Percentiles rank a stretch among this genome's conserved stretches.
phyloP scores from a whole-genome alignment of 768 basidiomycete genomes.

The Lactifluus volemus region DNA sequence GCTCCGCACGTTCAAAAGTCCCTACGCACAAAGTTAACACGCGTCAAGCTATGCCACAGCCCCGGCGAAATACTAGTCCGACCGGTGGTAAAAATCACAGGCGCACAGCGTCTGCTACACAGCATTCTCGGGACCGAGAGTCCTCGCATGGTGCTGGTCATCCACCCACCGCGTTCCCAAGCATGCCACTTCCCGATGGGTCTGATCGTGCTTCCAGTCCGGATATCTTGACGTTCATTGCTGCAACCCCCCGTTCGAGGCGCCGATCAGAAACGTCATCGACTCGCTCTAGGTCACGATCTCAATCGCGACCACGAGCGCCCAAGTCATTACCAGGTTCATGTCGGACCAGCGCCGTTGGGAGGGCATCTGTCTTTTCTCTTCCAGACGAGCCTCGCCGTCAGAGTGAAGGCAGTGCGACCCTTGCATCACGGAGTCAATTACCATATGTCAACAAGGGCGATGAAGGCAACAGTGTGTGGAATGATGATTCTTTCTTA shows the following conservation, averaged over 20 bases:
- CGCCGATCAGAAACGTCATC: slow-evolving; percentile 22
- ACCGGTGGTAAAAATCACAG: neutral
- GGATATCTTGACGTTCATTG: slow-evolving; percentile 27
- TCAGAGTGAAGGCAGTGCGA: slow-evolving; percentile 19
- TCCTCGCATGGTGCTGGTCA: neutral
- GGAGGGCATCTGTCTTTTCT: slow-evolving; percentile 10
- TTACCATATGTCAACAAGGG: slow-evolving; percentile 14
- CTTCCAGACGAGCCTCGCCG: slow-evolving; percentile 15
- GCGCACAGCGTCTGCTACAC: neutral
- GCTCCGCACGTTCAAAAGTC: slow-evolving; percentile 4
- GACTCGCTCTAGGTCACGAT: slow-evolving; percentile 22
- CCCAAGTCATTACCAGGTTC: slow-evolving; percentile 15
- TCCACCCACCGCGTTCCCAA: neutral
- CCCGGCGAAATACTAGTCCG: neutral
- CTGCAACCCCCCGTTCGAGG: slow-evolving; percentile 27
- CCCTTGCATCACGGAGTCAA: slow-evolving; percentile 15
- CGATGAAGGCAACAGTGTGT: slow-evolving; percentile 12
- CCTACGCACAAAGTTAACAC: neutral
- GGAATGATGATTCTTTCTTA: slow-evolving; percentile 25
- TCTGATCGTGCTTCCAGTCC: slow-evolving; percentile 24
- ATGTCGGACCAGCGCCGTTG: slow-evolving; percentile 18
- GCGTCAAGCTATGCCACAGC: slow-evolving; percentile 1
- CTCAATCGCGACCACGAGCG: slow-evolving; percentile 14
- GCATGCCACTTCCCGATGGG: neutral
- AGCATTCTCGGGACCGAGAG: neutral